Percentiles rank a stretch among this genome's conserved stretches.
Evolutionary conservation across 345 rosid genomes (phyloP).

Genomic region (Capsella bursapastoris): DNA sequence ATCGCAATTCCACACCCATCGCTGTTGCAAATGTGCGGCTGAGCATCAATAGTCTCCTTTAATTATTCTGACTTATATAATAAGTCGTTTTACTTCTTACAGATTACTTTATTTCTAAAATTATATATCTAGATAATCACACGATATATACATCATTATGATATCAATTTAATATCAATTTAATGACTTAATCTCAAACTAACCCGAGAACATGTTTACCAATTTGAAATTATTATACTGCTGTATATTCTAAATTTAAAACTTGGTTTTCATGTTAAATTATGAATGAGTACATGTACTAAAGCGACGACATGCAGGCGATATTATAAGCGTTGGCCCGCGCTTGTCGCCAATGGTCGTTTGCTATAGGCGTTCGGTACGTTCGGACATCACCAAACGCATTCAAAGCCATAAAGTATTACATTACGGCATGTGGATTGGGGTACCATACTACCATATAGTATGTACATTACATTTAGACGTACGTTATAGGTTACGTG

Average conservation of each 20-base stretch:
- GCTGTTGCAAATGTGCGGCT: not conserved
- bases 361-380: slow-evolving; percentile 17
- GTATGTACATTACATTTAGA: slow-evolving; percentile 17
- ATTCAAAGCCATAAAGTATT: slow-evolving; percentile 28
- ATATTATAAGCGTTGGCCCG: slow-evolving; percentile 18
- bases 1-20: not conserved
- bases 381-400: slow-evolving; percentile 28
- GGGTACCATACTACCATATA: not conserved
- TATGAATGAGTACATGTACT: not conserved
- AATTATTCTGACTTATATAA: not conserved
- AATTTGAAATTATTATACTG: not conserved
- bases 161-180: not conserved
- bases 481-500: slow-evolving; percentile 30
- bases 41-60: not conserved
- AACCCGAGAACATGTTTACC: slow-evolving; percentile 14
- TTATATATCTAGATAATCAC: not conserved
- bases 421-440: slow-evolving; percentile 16
- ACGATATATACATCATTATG: not conserved
- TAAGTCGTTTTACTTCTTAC: not conserved
- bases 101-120: too few relatives aligned
- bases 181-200: not conserved
- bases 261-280: too few relatives aligned
- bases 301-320: slow-evolving; percentile 7
- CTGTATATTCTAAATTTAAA: too few relatives aligned
- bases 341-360: slow-evolving; percentile 33